These are phyloP conservation scores for Cercospora berteroae DNA, from an alignment of 2,329 filamentous ascomycete genomes.

Conservation along the genomic window DNA sequence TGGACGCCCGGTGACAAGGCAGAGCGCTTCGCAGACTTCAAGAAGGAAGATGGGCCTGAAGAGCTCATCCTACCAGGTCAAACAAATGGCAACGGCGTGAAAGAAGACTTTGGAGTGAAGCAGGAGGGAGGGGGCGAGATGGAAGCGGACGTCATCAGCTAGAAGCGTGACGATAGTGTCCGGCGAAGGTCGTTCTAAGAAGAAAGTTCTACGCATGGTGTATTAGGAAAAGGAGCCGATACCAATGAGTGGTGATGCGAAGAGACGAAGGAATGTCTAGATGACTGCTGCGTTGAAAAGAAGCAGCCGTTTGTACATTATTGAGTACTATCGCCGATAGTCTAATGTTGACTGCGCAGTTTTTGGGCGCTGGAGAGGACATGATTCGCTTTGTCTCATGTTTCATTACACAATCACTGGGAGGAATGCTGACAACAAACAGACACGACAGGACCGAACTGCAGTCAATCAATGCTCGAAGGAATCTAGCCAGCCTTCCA, in stretches of 20 bases:
- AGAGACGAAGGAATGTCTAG: slow-evolving; percentile 8
- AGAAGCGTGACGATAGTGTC: neutral
- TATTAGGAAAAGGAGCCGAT: neutral
- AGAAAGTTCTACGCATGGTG: neutral
- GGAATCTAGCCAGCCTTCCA: neutral
- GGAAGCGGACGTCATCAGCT: slow-evolving; percentile 3
- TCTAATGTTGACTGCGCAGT: slow-evolving; percentile 7
- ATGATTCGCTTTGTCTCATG: neutral
- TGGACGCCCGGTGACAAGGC: slow-evolving; percentile 63
- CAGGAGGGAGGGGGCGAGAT: slow-evolving; percentile 1
- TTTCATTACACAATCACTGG: neutral
- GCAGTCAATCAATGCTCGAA: neutral
- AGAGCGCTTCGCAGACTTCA: slow-evolving; percentile 31
- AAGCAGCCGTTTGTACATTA: slow-evolving; percentile 10
- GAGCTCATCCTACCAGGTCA: slow-evolving; percentile 38
- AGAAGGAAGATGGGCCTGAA: slow-evolving; percentile 29
- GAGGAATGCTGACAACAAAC: neutral
- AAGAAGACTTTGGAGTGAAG: slow-evolving; percentile 7
- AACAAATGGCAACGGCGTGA: slow-evolving; percentile 14
- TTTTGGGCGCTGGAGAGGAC: slow-evolving; percentile 5
- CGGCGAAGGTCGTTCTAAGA: neutral
- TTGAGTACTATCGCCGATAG: slow-evolving; percentile 11
- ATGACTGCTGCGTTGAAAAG: slow-evolving; percentile 7
- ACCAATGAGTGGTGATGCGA: neutral
- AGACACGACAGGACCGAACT: neutral